Percentiles rank a stretch among this genome's conserved stretches.
Conservation (phyloP, 352 stramenopile genomes). For the Phytophthora palmivora region DNA sequence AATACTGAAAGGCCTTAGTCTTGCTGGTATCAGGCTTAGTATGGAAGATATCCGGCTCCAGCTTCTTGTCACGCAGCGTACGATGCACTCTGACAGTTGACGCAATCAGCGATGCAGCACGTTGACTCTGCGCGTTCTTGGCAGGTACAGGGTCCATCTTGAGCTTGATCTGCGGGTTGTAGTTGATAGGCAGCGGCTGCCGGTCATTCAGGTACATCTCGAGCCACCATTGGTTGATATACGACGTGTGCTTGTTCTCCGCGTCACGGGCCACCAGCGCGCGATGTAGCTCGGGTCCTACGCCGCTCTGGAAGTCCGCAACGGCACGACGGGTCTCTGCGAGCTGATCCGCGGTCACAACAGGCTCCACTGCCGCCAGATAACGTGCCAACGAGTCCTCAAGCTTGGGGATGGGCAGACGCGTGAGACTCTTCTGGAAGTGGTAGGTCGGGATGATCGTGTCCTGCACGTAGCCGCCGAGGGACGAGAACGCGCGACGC, state of each 20-base stretch:
- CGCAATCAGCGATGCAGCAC: constrained; percentile 86
- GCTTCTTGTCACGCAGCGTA: constrained; percentile 79
- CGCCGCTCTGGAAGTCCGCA: constrained; percentile 57
- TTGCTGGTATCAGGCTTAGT: constrained; percentile 86
- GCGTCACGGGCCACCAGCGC: constrained; percentile 82
- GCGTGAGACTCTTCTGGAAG: constrained; percentile 88
- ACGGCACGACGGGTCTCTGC: constrained; percentile 63
- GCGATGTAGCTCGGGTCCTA: constrained; percentile 72
- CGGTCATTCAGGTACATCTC: constrained; percentile 93
- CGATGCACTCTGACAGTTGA: constrained; percentile 85
- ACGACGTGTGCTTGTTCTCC: constrained; percentile 87
- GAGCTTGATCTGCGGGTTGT: constrained; percentile 92
- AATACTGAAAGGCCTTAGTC: constrained; percentile 82
- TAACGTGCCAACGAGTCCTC: constrained; percentile 87
- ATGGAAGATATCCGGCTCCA: constrained; percentile 92
- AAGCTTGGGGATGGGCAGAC: constrained; percentile 88
- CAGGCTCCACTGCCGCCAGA: constrained; percentile 76
- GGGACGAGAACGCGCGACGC: constrained; percentile 37
- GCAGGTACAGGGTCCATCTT: constrained; percentile 80
- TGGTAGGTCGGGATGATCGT: constrained; percentile 90
- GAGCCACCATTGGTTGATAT: constrained; percentile 94
- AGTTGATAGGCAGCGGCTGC: constrained; percentile 89
- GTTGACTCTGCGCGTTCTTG: constrained; percentile 89
- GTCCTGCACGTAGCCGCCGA: constrained; percentile 76
- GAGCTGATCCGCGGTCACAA: constrained; percentile 66